Base-by-base conservation (phyloP, 768 basidiomycete species). In the Serpula lacrymans region DNA sequence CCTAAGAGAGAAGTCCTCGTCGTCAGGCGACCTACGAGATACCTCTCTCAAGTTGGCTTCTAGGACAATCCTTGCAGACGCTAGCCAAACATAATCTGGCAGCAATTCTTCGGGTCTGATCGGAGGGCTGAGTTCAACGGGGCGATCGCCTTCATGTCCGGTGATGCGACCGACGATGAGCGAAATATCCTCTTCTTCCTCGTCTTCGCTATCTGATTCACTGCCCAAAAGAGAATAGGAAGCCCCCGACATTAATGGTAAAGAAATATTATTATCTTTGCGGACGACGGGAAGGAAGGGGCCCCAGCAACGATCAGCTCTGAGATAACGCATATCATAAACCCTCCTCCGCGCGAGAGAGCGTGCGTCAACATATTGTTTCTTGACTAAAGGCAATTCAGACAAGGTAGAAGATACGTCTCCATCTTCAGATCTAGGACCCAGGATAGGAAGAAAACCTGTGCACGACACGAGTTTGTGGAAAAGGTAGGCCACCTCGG, bases 71-170 rank as follows among this genome's bases (percentile, higher is more conserved):
- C 78, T 68, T 7, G 64, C 75, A 11, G 74, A 71, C 3, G 74
- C 64, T 10, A 80, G 68, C 55, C 66, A 80, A 2, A 61, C 58
- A 54, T 78, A 80, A 48, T 80, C 78, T 0, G 72, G 72, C 12
- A 69, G 46, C 13, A 58, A 55, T 16, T 71, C 59, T 20, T 60
- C 53, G 3, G 57, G 50, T 25, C 46, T 30, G 34, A 39, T 26
- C 3, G 57, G 45, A 5, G 55, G 55, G 17, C 55, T 41, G 0
- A 20, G 7, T 39, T 54, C 51, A 18, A 56, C 56, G 3, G 41
- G 39, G 0, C 53, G 53, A 41, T 38, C 48, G 30, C 47, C 55
- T 44, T 30, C 32, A 48, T 22, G 45, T 49, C 16, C 40, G 54
- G 6, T 38, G 53, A 18, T 49, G 53, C 10, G 44, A 55, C 38